Evolutionary conservation across 805 yeast species (phyloP).

Genomic region (Metschnikowia reukaufii): DNA sequence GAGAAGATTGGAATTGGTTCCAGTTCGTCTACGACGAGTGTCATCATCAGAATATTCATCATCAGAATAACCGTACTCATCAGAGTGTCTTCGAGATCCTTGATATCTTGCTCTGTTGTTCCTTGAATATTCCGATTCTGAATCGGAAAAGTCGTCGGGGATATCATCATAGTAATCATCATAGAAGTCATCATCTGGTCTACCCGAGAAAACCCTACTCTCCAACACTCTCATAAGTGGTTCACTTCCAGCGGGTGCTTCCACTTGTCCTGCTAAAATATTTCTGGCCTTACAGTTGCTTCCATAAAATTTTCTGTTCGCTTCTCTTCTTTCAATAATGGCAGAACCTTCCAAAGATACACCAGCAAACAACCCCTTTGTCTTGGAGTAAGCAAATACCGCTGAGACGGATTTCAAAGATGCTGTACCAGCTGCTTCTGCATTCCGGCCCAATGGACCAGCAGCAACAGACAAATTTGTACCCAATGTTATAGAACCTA

Average conservation of each 20-base stretch:
- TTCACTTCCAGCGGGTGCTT: constrained; percentile 89
- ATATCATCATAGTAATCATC: constrained; percentile 70
- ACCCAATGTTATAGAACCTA: constrained; percentile 92
- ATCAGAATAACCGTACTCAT: constrained; percentile 35
- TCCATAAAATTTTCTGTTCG: constrained; percentile 94
- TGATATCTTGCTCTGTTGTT: constrained; percentile 20
- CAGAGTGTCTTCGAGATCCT: constrained; percentile 28
- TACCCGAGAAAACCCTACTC: constrained; percentile 73
- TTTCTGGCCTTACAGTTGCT: constrained; percentile 81
- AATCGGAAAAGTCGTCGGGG: constrained; percentile 65
- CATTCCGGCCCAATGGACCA: constrained; percentile 96
- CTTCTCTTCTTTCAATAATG: constrained; percentile 94
- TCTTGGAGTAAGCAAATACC: constrained; percentile 88
- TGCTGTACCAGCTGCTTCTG: constrained; percentile 96
- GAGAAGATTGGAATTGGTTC: constrained; percentile 21
- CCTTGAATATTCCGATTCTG: constrained; percentile 42
- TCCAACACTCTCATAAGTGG: constrained; percentile 83
- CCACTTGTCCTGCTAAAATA: constrained; percentile 83
- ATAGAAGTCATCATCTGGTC: constrained; percentile 49
- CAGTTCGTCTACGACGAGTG: constrained; percentile 23
- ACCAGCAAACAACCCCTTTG: constrained; percentile 96
- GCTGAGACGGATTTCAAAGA: constrained; percentile 86
- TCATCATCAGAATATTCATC: constrained; percentile 41
- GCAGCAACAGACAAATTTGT: constrained; percentile 96
- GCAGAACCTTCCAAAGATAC: constrained; percentile 96